phyloP scores from a whole-genome alignment of 2,329 filamentous ascomycete genomes.

The Colletotrichum salicis region DNA sequence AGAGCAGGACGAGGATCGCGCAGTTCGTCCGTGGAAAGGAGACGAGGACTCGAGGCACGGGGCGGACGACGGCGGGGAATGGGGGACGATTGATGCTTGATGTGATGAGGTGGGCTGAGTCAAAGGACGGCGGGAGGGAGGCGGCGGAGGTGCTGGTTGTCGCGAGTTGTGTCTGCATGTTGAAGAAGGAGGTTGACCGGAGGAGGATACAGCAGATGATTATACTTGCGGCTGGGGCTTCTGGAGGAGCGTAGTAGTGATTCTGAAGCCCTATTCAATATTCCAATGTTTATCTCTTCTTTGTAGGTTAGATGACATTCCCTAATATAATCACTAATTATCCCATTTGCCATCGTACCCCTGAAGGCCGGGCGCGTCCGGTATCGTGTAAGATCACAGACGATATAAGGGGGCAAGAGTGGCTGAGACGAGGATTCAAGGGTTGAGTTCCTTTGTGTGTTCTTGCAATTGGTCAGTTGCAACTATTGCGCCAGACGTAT shows the following conservation, averaged over 20 bases:
- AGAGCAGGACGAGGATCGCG: constrained; percentile 47
- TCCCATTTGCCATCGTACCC: neutral
- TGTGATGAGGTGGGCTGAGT: constrained; percentile 47
- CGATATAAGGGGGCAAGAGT: neutral
- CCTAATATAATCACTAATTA: neutral
- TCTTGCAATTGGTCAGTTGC: neutral
- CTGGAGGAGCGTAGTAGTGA: constrained; percentile 25
- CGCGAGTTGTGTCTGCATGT: constrained; percentile 67
- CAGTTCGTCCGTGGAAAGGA: constrained; percentile 54
- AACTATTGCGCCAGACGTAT: neutral
- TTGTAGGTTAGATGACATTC: neutral
- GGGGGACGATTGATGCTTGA: constrained; percentile 61
- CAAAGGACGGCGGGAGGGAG: constrained; percentile 48
- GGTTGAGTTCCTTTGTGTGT: neutral
- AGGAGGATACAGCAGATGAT: constrained; percentile 62
- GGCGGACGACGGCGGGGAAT: constrained; percentile 56
- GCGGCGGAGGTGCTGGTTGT: constrained; percentile 62
- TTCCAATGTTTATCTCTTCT: neutral
- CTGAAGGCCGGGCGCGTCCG: too few relatives aligned
- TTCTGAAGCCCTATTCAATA: neutral
- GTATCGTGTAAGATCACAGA: neutral
- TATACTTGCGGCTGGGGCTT: constrained; percentile 49
- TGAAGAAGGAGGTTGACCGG: constrained; percentile 74
- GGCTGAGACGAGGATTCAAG: neutral
- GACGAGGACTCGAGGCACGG: constrained; percentile 52